These are phyloP conservation scores for Trichoderma sp. DNA, from an alignment of 2,329 filamentous ascomycete species.

Conservation along the genomic window DNA sequence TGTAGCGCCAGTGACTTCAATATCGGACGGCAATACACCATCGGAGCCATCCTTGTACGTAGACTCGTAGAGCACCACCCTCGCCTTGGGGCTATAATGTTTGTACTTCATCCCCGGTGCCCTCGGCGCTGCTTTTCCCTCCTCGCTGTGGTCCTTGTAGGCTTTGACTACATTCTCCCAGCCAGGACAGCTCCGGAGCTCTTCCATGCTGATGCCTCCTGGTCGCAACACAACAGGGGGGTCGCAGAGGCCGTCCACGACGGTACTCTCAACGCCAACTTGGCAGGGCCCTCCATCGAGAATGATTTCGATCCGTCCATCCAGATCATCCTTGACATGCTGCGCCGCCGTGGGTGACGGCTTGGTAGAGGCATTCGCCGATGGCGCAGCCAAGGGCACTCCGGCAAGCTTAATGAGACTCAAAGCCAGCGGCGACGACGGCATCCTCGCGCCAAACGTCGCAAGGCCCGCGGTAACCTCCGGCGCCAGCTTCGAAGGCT, in stretches of 20 bases:
- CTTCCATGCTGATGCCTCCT: slow-evolving; percentile 80
- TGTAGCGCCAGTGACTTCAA: slow-evolving; percentile 25
- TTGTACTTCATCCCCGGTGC: slow-evolving; percentile 99
- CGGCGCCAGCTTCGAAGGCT: slow-evolving; percentile 69
- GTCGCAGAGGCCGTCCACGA: slow-evolving; percentile 81
- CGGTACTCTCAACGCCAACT: slow-evolving; percentile 94
- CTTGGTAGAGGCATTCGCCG: slow-evolving; percentile 89
- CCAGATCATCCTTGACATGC: slow-evolving; percentile 82
- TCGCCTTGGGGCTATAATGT: slow-evolving; percentile 90
- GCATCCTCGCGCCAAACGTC: slow-evolving; percentile 90
- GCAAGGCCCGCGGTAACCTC: slow-evolving; percentile 83
- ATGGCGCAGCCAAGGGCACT: slow-evolving; percentile 82
- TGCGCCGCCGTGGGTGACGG: slow-evolving; percentile 87
- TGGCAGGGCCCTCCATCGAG: slow-evolving; percentile 82
- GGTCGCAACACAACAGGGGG: slow-evolving; percentile 82
- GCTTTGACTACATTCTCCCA: slow-evolving; percentile 77
- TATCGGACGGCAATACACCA: slow-evolving; percentile 38
- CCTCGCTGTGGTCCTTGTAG: slow-evolving; percentile 73
- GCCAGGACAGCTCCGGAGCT: slow-evolving; percentile 68
- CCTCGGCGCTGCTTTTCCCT: slow-evolving; percentile 63
- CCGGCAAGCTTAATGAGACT: slow-evolving; percentile 78
- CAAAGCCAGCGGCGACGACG: slow-evolving; percentile 77
- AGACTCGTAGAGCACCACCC: slow-evolving; percentile 76
- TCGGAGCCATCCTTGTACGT: slow-evolving; percentile 34
- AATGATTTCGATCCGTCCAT: slow-evolving; percentile 79